Conservation (phyloP, 768 basidiomycete genomes). For the Tylopilus rubrobrunneus region DNA sequence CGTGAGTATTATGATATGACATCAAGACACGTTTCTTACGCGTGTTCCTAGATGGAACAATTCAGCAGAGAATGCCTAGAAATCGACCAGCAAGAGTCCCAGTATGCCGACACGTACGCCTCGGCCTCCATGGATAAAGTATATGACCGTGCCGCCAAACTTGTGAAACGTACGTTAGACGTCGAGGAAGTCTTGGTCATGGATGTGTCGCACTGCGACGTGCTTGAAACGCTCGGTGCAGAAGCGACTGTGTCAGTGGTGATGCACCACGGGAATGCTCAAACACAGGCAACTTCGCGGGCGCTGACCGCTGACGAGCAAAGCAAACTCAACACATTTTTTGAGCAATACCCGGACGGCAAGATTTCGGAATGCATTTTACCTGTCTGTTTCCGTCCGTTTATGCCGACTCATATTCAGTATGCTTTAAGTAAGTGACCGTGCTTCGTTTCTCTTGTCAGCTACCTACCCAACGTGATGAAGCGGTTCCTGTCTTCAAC, state of each 20-base stretch:
- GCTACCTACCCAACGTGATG: slow-evolving; percentile 1
- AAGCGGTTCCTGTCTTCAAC: slow-evolving; percentile 90
- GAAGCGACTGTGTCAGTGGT: slow-evolving; percentile 66
- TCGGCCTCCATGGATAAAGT: slow-evolving; percentile 74
- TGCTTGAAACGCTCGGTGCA: slow-evolving; percentile 61
- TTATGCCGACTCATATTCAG: slow-evolving; percentile 77
- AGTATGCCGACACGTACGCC: slow-evolving; percentile 20
- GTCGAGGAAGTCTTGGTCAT: slow-evolving; percentile 90
- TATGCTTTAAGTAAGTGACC: slow-evolving; percentile 75
- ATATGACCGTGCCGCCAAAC: slow-evolving; percentile 84
- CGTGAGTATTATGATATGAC: slow-evolving; percentile 36
- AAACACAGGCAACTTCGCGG: slow-evolving; percentile 46
- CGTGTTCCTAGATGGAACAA: slow-evolving; percentile 71
- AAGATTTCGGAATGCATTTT: slow-evolving; percentile 85
- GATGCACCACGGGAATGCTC: slow-evolving; percentile 65
- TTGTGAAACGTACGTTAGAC: slow-evolving; percentile 87
- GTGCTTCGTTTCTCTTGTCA: background rate
- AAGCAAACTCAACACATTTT: slow-evolving; percentile 69
- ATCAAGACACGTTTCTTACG: background rate
- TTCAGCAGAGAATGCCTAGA: slow-evolving; percentile 94
- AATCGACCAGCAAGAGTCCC: slow-evolving; percentile 55
- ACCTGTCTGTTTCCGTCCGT: slow-evolving; percentile 76
- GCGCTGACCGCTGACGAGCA: slow-evolving; percentile 70
- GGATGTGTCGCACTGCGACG: slow-evolving; percentile 89
- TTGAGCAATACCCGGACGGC: slow-evolving; percentile 77